A percentile compares a stretch with the other conserved stretches of the same genome.
Conservation (phyloP, 2,329 filamentous ascomycete species). For the Colletotrichum horii region DNA sequence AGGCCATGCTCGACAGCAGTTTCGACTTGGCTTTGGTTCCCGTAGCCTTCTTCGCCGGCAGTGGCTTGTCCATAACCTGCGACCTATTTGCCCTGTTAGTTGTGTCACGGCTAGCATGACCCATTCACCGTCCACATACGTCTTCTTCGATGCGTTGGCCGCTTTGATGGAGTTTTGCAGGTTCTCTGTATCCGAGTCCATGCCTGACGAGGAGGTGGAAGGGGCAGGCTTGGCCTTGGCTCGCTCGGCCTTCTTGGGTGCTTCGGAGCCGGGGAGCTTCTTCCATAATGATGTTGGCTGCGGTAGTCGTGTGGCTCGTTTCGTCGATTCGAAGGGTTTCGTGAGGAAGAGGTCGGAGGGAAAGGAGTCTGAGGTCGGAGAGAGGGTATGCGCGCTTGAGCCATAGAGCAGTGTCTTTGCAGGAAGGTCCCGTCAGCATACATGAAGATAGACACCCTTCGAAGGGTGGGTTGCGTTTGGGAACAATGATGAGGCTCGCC, state of each 20-base stretch:
- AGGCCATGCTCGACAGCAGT: constrained; percentile 44
- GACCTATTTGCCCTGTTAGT: constrained; percentile 38
- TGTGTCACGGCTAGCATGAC: constrained; percentile 9
- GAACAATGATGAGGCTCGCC: background rate
- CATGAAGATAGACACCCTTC: background rate
- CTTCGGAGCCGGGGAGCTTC: constrained; percentile 28
- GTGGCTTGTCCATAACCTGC: constrained; percentile 35
- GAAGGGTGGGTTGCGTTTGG: background rate
- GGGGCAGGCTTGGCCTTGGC: constrained; percentile 33
- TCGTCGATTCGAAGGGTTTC: constrained; percentile 51
- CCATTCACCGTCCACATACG: constrained; percentile 32
- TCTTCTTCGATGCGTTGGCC: constrained; percentile 46
- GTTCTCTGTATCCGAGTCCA: constrained; percentile 55
- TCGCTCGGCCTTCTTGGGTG: constrained; percentile 34
- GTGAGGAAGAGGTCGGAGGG: constrained; percentile 63
- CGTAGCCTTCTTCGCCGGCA: constrained; percentile 35
- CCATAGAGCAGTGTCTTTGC: constrained; percentile 60
- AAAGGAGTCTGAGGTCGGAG: constrained; percentile 47
- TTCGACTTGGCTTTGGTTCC: constrained; percentile 47
- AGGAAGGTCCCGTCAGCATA: constrained; percentile 2
- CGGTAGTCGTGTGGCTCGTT: constrained; percentile 53
- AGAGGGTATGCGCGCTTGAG: constrained; percentile 52
- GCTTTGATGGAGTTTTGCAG: constrained; percentile 51
- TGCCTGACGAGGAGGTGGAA: constrained; percentile 41
- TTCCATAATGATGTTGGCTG: constrained; percentile 57